These are phyloP conservation scores for Mycena galericulata DNA, from an alignment of 768 basidiomycete species.

Conservation along the genomic window DNA sequence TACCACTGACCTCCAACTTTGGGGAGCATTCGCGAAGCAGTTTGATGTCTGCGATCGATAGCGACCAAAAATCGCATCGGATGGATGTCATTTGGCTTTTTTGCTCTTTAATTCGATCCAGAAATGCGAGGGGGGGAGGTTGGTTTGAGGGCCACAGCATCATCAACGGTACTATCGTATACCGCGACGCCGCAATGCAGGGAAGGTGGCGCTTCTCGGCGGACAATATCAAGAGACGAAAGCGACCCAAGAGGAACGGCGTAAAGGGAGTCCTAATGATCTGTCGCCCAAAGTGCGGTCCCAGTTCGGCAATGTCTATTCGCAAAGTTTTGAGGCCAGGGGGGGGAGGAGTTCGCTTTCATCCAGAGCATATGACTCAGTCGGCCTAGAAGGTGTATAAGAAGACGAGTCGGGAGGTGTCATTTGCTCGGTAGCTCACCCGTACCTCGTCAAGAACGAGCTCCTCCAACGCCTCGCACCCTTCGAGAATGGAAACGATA, in stretches of 20 bases:
- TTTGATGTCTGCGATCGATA: constrained; percentile 47
- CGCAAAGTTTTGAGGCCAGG: constrained; percentile 41
- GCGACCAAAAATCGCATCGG: constrained; percentile 55
- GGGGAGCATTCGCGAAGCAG: constrained; percentile 47
- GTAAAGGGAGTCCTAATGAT: constrained; percentile 51
- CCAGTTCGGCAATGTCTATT: constrained; percentile 45
- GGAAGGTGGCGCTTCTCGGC: constrained; percentile 39
- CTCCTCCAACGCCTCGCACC: constrained; percentile 48
- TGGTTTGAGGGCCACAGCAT: constrained; percentile 42
- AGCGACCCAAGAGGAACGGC: constrained; percentile 44
- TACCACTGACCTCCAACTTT: constrained; percentile 44
- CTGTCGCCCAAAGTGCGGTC: constrained; percentile 52
- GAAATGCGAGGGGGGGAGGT: constrained; percentile 48
- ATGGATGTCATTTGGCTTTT: constrained; percentile 41
- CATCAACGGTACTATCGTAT: constrained; percentile 41
- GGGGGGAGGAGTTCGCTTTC: constrained; percentile 43
- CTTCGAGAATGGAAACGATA: constrained; percentile 46
- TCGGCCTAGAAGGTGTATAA: constrained; percentile 40
- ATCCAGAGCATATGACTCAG: constrained; percentile 51
- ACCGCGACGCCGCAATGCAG: constrained; percentile 33
- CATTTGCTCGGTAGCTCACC: constrained; percentile 38
- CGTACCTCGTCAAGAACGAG: constrained; percentile 52
- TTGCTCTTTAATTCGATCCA: constrained; percentile 41
- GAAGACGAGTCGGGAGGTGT: background rate
- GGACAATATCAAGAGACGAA: constrained; percentile 41